Evolutionary conservation across 306 rosid species (phyloP).

Genomic region (Malus sylvestris): DNA sequence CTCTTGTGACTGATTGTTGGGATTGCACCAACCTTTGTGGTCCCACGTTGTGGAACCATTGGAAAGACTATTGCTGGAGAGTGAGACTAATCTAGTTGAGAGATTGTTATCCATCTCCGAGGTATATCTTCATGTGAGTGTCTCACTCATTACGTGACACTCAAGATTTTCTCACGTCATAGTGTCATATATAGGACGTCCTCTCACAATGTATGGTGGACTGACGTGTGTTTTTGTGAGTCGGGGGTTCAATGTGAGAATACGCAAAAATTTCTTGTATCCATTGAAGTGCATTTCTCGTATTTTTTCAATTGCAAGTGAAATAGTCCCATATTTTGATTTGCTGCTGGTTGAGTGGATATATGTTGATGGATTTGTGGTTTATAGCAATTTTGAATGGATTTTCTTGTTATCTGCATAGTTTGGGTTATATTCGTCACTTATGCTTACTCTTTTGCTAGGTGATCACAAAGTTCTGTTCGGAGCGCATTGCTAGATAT

Average conservation of each 20-base stretch:
- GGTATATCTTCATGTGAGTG: too few relatives aligned
- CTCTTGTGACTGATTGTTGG: background rate
- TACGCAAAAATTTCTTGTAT: background rate
- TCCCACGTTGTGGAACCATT: background rate
- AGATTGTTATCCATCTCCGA: too few relatives aligned
- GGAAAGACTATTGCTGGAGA: background rate
- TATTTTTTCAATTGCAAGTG: background rate
- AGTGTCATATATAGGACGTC: too few relatives aligned
- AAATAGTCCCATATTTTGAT: background rate
- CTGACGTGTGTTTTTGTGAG: background rate
- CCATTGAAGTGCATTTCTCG: background rate
- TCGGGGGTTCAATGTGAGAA: background rate
- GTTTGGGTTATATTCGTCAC: constrained; percentile 20
- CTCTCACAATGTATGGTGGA: background rate
- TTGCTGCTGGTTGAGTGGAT: background rate
- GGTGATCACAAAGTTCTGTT: constrained; percentile 94
- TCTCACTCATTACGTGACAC: background rate
- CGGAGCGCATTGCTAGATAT: constrained; percentile 75
- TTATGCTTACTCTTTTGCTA: constrained; percentile 42
- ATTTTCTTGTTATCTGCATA: background rate
- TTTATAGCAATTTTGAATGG: background rate
- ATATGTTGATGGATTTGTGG: background rate
- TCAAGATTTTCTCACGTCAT: too few relatives aligned
- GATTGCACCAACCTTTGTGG: background rate
- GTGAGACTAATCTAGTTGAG: background rate